These are phyloP conservation scores for Eremothecium coryli DNA, from an alignment of 1,139 yeast genomes.

Conservation along the genomic window DNA sequence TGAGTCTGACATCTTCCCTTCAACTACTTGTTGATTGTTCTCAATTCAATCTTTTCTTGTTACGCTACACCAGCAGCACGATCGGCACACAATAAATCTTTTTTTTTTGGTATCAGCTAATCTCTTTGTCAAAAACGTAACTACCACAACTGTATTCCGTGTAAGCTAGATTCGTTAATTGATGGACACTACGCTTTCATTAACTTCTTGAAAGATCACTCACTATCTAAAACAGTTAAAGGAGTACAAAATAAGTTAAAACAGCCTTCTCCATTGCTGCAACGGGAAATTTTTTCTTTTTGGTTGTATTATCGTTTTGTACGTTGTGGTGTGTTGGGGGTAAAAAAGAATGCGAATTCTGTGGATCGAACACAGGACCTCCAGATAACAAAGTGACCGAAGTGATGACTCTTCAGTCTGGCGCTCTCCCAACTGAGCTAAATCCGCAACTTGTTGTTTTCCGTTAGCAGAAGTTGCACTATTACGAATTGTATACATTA, in stretches of 20 bases:
- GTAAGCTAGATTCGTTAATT: constrained; percentile 4
- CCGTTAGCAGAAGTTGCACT: too few species aligned
- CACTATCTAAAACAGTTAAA: constrained; percentile 6
- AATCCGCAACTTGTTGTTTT: too few species aligned
- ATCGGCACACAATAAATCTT: constrained; percentile 1
- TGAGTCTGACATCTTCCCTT: constrained; percentile 8
- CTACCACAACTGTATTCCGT: constrained; percentile 1
- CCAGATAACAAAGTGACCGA: constrained; percentile 38
- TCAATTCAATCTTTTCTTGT: constrained; percentile 1
- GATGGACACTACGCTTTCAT: background rate
- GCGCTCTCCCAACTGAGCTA: constrained; percentile 17
- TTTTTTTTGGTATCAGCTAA: constrained; percentile 5
- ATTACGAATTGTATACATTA: too few species aligned
- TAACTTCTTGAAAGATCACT: background rate
- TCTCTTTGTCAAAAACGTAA: constrained; percentile 4
- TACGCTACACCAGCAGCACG: background rate
- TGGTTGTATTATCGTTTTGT: constrained; percentile 61
- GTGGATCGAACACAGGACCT: constrained; percentile 95
- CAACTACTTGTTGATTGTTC: constrained; percentile 1
- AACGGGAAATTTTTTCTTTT: constrained; percentile 4
- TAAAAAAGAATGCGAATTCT: constrained; percentile 55
- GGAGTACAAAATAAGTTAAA: constrained; percentile 6
- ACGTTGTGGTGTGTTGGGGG: constrained; percentile 2
- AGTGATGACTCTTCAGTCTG: constrained; percentile 19
- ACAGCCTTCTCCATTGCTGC: constrained; percentile 3